Conservation (phyloP, 257 asterid genomes). For the Rehmannia glutinosa region DNA sequence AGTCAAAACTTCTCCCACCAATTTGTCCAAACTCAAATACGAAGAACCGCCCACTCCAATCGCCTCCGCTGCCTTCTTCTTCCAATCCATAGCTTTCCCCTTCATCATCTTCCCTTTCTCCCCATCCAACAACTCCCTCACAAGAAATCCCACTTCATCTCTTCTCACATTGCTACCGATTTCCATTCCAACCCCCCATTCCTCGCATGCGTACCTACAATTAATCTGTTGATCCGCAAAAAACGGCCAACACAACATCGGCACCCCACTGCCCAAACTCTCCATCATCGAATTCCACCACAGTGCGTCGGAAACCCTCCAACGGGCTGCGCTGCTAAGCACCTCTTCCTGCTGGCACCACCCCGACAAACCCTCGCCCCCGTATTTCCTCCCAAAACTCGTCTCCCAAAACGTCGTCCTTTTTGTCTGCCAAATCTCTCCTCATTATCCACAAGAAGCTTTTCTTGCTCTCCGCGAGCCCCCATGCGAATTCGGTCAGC, state of each 20-base stretch:
- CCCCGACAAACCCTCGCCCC: conserved; percentile 28
- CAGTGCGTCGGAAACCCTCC: conserved; percentile 50
- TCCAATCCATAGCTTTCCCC: conserved; percentile 31
- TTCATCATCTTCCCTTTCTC: conserved; percentile 33
- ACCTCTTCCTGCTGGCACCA: conserved; percentile 53
- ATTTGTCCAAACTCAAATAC: conserved; percentile 19
- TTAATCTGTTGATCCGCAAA: conserved; percentile 43
- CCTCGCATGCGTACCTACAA: conserved; percentile 28
- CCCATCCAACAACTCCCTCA: conserved; percentile 29
- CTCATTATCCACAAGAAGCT: conserved; percentile 43
- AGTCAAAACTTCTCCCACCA: not conserved
- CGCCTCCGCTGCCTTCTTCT: conserved; percentile 16
- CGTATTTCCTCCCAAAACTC: conserved; percentile 20
- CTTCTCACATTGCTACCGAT: conserved; percentile 17
- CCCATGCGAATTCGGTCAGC: conserved; percentile 52
- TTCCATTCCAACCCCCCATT: conserved; percentile 35
- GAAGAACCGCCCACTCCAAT: conserved; percentile 26
- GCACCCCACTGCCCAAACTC: conserved; percentile 37
- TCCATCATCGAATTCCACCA: conserved; percentile 38
- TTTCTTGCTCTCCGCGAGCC: conserved; percentile 37
- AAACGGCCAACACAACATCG: conserved; percentile 47
- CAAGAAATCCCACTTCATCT: conserved; percentile 21
- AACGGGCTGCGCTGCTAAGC: conserved; percentile 34
- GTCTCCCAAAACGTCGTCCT: too few relatives aligned
- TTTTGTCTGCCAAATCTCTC: conserved; percentile 39